Conservation (phyloP, 1,139 yeast genomes). For the Blastobotrys apis region DNA sequence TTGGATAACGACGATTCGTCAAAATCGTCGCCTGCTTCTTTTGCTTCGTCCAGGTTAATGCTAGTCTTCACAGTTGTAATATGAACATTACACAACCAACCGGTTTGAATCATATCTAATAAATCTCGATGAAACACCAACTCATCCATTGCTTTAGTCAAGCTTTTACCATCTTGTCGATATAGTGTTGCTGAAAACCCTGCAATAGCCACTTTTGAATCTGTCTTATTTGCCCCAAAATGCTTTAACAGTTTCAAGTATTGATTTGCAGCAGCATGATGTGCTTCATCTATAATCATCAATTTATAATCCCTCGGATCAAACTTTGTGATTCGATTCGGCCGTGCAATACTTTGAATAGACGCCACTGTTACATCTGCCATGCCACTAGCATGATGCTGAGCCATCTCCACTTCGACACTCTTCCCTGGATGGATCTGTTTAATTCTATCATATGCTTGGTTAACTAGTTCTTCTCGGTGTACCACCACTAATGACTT, state of each 20-base stretch:
- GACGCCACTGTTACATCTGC: conserved; percentile 76
- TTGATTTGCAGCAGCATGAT: conserved; percentile 76
- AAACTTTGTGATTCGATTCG: conserved; percentile 48
- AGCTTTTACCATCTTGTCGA: conserved; percentile 60
- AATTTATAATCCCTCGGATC: conserved; percentile 59
- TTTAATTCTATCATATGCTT: conserved; percentile 55
- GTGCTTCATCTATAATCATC: conserved; percentile 87
- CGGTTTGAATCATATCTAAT: conserved; percentile 61
- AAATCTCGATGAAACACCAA: conserved; percentile 68
- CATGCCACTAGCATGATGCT: conserved; percentile 37
- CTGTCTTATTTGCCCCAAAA: conserved; percentile 45
- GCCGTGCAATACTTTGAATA: conserved; percentile 58
- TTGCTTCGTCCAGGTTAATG: conserved; percentile 33
- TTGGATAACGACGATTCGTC: conserved; percentile 47
- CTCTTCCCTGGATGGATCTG: conserved; percentile 47
- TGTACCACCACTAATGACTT: conserved; percentile 73
- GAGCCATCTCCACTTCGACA: conserved; percentile 75
- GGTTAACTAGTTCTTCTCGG: conserved; percentile 70
- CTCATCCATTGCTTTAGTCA: conserved; percentile 63
- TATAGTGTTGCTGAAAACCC: conserved; percentile 86
- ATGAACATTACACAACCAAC: conserved; percentile 66
- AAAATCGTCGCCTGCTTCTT: conserved; percentile 49
- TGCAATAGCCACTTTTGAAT: conserved; percentile 51
- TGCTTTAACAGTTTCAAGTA: conserved; percentile 57
- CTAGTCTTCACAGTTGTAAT: conserved; percentile 54